Evolutionary conservation across 148 eudicot species (phyloP).

Genomic region (Gaultheria prostrata): DNA sequence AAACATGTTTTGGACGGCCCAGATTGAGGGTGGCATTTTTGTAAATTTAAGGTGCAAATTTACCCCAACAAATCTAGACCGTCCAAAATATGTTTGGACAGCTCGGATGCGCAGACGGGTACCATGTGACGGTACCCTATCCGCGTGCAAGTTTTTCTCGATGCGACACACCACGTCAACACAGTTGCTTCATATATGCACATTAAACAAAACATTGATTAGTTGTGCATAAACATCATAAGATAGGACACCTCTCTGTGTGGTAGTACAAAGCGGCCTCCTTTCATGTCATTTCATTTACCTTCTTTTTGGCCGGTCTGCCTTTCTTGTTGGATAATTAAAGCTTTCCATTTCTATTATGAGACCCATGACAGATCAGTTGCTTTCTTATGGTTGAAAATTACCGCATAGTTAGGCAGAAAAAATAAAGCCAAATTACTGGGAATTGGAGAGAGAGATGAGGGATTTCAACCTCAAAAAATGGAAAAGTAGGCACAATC

Average conservation of each 20-base stretch:
- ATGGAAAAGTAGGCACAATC: not conserved
- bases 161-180: slow-evolving; percentile 1
- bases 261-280: not conserved
- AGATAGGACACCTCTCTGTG: not conserved
- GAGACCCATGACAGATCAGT: not conserved
- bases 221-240: slow-evolving; percentile 8
- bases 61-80: too few relatives aligned
- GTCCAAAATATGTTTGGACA: too few relatives aligned
- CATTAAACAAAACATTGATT: not conserved
- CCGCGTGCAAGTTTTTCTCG: too few relatives aligned
- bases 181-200: not conserved
- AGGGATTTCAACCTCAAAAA: not conserved
- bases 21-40: too few relatives aligned
- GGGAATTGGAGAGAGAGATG: not conserved
- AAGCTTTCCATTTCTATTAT: slow-evolving; percentile 2
- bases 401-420: slow-evolving; percentile 19
- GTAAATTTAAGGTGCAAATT: too few relatives aligned
- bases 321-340: slow-evolving; percentile 4
- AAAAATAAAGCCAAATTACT: slow-evolving; percentile 9
- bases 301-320: not conserved
- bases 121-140: too few relatives aligned
- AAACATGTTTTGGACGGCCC: too few relatives aligned
- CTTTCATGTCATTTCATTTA: slow-evolving; percentile 1
- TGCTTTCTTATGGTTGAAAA: slow-evolving; percentile 15
- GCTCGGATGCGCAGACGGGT: too few relatives aligned